Percentiles rank a stretch among this genome's conserved stretches.
phyloP scores from a whole-genome alignment of 169 alveolate species.

The Cytauxzoon felis region DNA sequence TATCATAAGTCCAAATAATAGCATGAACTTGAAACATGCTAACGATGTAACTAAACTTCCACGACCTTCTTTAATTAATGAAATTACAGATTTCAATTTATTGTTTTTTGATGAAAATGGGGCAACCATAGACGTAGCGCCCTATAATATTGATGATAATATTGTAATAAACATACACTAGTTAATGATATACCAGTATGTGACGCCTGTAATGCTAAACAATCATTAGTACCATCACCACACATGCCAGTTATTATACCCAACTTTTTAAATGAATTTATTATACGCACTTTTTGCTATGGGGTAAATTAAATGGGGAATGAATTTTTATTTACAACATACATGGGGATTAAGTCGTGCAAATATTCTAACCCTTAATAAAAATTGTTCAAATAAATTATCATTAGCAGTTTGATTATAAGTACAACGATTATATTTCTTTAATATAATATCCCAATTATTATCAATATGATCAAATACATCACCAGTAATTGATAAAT shows the following conservation, averaged over 20 bases:
- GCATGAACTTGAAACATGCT: slow-evolving; percentile 85
- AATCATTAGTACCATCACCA: slow-evolving; percentile 93
- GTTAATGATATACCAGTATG: slow-evolving; percentile 91
- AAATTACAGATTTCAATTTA: slow-evolving; percentile 79
- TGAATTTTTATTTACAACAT: neutral
- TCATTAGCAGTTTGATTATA: slow-evolving; percentile 43
- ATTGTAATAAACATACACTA: slow-evolving; percentile 25
- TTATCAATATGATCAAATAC: slow-evolving; percentile 49
- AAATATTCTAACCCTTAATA: slow-evolving; percentile 44
- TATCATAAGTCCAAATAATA: slow-evolving; percentile 82
- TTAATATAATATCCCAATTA: slow-evolving; percentile 53
- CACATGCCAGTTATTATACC: slow-evolving; percentile 87
- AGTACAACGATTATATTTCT: slow-evolving; percentile 22
- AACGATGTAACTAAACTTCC: slow-evolving; percentile 85
- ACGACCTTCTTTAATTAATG: slow-evolving; percentile 82
- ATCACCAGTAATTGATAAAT: slow-evolving; percentile 56
- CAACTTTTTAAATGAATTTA: slow-evolving; percentile 74
- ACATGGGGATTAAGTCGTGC: slow-evolving; percentile 60
- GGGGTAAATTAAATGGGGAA: neutral
- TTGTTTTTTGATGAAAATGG: slow-evolving; percentile 83
- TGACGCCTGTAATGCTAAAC: slow-evolving; percentile 88
- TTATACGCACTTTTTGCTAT: slow-evolving; percentile 77
- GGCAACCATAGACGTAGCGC: slow-evolving; percentile 86
- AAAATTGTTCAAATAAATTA: slow-evolving; percentile 45
- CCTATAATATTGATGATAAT: slow-evolving; percentile 10